Evolutionary conservation across 495 filamentous ascomycete genomes (phyloP), one percentile per base, ranked within the genome.

Genomic region (Oleoguttula mirabilis): DNA sequence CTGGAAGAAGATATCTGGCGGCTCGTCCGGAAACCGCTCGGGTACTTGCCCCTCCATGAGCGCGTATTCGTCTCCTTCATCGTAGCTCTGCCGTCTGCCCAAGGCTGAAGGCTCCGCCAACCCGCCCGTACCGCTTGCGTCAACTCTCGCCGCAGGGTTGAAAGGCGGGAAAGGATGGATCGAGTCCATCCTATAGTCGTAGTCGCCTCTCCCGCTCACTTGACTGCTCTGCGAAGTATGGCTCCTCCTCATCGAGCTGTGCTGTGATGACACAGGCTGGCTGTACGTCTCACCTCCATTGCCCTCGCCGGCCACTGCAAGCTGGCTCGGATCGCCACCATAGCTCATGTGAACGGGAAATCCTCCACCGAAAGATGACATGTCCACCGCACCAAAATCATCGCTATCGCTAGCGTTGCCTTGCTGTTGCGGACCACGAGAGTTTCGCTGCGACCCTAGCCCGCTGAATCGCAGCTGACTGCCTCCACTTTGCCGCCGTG

Each of bases 1-100:
- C 56, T 94, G 87, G 58, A 85, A 98, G 57, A 96, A 98, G 59
- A 96, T 75, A 50, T 95, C 92, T 14, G 78, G 81, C 41, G 82
- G 80, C 35, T 79, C 80, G 31, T 82, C 82, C 2, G 48, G 47
- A 32, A 48, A 55, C 16, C 48, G 39, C 21, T 47, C 38, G 57
- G 16, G 67, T 72, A 68, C 30, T 66, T 17, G 60, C 50, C 71
- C 50, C 56, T 82, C 66, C 10, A 63, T 63, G 35, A 73, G 57
- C 11, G 64, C 59, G 43, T 60, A 51, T 55, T 98, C 90, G 54
- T 94, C 90, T 0, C 84, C 90, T 57, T 95, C 88, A 54, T 98
- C 90, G 53, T 88, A 96, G 58, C 88, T 94, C 55, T 88, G 66
- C 39, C 85, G 66, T 37, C 79, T 70, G 16, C 56, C 64, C 45